These are phyloP conservation scores for Phaeodactylum tricornutum DNA, from an alignment of 108 stramenopile species.

Conservation along the genomic window DNA sequence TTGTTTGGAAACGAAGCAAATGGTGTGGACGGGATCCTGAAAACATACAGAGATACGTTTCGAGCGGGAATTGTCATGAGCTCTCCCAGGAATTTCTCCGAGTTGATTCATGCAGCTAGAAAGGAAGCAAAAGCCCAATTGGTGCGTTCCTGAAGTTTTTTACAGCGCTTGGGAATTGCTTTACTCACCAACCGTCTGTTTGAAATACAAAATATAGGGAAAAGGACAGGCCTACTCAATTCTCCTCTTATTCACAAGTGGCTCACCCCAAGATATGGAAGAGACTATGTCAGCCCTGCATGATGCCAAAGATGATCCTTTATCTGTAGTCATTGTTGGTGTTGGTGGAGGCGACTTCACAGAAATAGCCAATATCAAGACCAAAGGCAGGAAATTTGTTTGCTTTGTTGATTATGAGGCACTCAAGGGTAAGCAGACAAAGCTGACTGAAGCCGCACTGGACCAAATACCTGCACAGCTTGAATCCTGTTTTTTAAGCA, in stretches of 20 bases:
- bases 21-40: conserved; percentile 69
- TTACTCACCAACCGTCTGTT: too few species aligned
- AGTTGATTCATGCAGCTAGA: conserved; percentile 61
- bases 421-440: conserved; percentile 11
- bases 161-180: too few species aligned
- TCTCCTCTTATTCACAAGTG: conserved; percentile 67
- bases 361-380: conserved; percentile 25
- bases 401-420: conserved; percentile 35
- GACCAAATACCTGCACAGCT: conserved; percentile 48
- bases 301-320: conserved; percentile 24
- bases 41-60: conserved; percentile 50
- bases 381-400: conserved; percentile 30
- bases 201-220: too few species aligned
- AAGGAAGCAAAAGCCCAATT: conserved; percentile 32
- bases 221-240: conserved; percentile 37
- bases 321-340: conserved; percentile 55
- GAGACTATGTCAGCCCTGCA: conserved; percentile 26
- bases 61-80: conserved; percentile 47
- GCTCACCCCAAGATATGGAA: conserved; percentile 48
- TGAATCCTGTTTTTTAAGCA: conserved; percentile 22
- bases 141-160: too few species aligned
- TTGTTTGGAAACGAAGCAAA: conserved; percentile 28
- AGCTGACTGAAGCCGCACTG: conserved; percentile 28
- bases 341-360: conserved; percentile 46
- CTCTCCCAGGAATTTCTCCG: conserved; percentile 75